phyloP scores from a whole-genome alignment of 2,329 filamentous ascomycete genomes.

The Atkinsonella texensis region DNA sequence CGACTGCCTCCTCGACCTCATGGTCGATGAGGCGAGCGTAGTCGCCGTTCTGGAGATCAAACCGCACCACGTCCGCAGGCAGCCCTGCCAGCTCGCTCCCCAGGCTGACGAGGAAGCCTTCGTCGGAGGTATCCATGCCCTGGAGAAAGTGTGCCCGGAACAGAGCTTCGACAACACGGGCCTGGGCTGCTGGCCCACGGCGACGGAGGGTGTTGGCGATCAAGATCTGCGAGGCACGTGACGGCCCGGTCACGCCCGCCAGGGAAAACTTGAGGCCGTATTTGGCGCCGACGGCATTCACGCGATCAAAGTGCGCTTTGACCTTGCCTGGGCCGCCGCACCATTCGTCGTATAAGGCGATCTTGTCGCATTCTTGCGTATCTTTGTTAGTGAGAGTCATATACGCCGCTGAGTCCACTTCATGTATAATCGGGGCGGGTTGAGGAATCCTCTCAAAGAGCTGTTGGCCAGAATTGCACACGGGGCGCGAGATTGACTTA shows the following conservation, averaged over 20 bases:
- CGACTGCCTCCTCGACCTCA: slow-evolving; percentile 17
- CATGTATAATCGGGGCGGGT: too few species aligned
- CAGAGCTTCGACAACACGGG: slow-evolving; percentile 28
- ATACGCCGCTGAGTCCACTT: not conserved
- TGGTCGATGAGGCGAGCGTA: slow-evolving; percentile 18
- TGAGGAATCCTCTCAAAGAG: too few species aligned
- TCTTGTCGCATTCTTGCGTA: slow-evolving; percentile 21
- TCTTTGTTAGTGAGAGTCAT: not conserved
- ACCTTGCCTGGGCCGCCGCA: slow-evolving; percentile 17
- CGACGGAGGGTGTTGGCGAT: slow-evolving; percentile 26
- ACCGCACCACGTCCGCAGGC: slow-evolving; percentile 14
- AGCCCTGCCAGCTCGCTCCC: slow-evolving; percentile 22
- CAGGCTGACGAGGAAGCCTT: slow-evolving; percentile 23
- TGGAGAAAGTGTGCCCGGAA: slow-evolving; percentile 30
- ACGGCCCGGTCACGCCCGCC: slow-evolving; percentile 30
- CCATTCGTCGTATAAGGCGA: slow-evolving; percentile 21
- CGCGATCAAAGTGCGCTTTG: slow-evolving; percentile 17
- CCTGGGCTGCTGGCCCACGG: slow-evolving; percentile 21
- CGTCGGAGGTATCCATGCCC: slow-evolving; percentile 29
- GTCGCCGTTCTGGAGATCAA: slow-evolving; percentile 18
- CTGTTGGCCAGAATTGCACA: not conserved
- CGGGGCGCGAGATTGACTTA: slow-evolving; percentile 5
- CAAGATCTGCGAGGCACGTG: slow-evolving; percentile 35
- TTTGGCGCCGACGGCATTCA: slow-evolving; percentile 19
- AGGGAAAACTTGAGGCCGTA: slow-evolving; percentile 29